Conservation (phyloP, 208 protist genomes). For the Naegleria lovaniensis region DNA sequence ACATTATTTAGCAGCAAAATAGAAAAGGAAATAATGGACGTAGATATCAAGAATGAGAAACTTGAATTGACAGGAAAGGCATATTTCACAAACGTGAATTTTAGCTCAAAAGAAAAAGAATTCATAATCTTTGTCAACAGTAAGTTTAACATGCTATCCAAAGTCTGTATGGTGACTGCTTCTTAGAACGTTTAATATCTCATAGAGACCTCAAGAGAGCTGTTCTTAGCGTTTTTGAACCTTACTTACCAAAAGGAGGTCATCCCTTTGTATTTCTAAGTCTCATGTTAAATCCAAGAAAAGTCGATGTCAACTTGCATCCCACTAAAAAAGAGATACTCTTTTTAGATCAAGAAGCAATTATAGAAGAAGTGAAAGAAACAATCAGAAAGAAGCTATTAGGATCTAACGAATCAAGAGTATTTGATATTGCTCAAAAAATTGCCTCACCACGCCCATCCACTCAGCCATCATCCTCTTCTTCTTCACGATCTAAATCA, state of each 20-base stretch:
- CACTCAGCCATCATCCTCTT: not conserved
- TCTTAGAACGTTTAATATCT: constrained; percentile 64
- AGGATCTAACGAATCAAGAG: not conserved
- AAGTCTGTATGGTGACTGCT: not conserved
- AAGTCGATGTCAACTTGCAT: constrained; percentile 97
- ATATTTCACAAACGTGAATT: constrained; percentile 64
- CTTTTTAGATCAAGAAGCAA: constrained; percentile 67
- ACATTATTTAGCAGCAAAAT: constrained; percentile 42
- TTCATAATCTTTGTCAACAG: constrained; percentile 79
- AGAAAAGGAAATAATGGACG: constrained; percentile 52
- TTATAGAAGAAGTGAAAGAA: constrained; percentile 41
- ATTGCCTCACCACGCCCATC: not conserved
- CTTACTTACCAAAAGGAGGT: constrained; percentile 73
- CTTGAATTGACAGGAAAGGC: constrained; percentile 40
- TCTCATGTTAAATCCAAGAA: constrained; percentile 71
- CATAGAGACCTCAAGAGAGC: constrained; percentile 64
- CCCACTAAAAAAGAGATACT: constrained; percentile 92
- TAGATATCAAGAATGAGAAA: constrained; percentile 37
- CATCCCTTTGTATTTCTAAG: constrained; percentile 88
- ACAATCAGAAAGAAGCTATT: not conserved
- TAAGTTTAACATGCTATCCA: constrained; percentile 20
- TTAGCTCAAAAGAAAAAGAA: constrained; percentile 49
- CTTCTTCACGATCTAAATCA: not conserved
- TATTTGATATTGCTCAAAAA: not conserved
- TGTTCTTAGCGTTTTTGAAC: constrained; percentile 76